Percentiles rank a stretch among this genome's conserved stretches.
phyloP scores from a whole-genome alignment of 768 basidiomycete species.

The Cystoderma amianthinum region DNA sequence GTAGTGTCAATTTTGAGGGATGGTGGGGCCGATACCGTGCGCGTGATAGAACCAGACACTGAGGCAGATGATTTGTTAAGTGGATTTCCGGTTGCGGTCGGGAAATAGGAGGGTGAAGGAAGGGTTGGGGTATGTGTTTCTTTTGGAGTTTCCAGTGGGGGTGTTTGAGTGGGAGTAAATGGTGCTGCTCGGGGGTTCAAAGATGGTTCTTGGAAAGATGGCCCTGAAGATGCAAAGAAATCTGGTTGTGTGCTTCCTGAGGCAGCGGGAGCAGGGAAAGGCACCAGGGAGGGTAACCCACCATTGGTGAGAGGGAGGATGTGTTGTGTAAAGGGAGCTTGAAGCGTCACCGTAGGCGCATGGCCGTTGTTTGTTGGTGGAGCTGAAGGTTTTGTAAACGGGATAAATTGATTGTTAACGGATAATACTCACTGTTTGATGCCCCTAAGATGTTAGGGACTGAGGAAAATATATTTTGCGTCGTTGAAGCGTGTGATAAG shows the following conservation, averaged over 20 bases:
- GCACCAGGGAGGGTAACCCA: no score
- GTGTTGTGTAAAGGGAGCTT: no score
- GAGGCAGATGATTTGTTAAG: not conserved
- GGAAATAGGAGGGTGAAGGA: constrained; percentile 9
- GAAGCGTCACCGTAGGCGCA: no score
- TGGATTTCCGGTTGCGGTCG: constrained; percentile 3
- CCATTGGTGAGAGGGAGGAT: no score
- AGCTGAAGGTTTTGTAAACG: no score
- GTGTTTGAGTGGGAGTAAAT: constrained; percentile 16
- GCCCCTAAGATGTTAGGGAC: no score
- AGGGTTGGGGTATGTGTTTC: constrained; percentile 7
- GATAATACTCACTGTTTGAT: no score
- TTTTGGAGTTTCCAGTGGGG: constrained; percentile 2
- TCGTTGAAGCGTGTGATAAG: no score
- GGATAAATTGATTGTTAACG: no score
- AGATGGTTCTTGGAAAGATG: constrained; percentile 5
- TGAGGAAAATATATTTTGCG: no score
- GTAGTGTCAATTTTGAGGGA: constrained; percentile 28
- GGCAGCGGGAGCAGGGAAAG: not conserved
- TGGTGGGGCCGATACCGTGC: constrained; percentile 17
- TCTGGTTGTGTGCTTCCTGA: not conserved
- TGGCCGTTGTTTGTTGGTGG: no score
- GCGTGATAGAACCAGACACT: not conserved
- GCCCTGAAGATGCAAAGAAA: not conserved
- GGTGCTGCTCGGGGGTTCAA: constrained; percentile 15